Evolutionary conservation across 2,329 filamentous ascomycete genomes (phyloP), one percentile per base, ranked within the genome.

Genomic region (Fusarium chuoi): DNA sequence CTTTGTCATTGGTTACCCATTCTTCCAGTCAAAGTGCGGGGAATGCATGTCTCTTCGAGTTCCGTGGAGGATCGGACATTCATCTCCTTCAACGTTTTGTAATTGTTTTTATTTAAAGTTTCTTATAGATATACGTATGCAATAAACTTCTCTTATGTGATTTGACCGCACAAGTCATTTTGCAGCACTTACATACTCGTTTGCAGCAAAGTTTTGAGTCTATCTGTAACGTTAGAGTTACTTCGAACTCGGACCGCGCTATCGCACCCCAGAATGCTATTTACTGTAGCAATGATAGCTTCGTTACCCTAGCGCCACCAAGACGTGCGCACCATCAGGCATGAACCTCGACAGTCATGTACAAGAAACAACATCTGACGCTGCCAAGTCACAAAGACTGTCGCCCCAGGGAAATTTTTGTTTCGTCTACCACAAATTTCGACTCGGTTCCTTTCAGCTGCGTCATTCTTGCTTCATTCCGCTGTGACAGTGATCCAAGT

Each of bases 401-500:
- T 52, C n/a, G 49, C 35, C 39, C 12, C 36, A 30, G 30, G 39
- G 39, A 17, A 22, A 38, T 57, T 52, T n/a, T 42, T 59, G 41
- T 58, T 54, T 65, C n/a, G 49, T 49, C 52, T 70, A 55, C 48
- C 42, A 45, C 45, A 26, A 46, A 49, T 63, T 54, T 57, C 18
- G 24, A 51, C n/a, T 38, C 54, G 48, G 30, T 56, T 41, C 39
- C 33, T 26, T 42, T 22, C 35, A 70, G 39, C 54, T 68, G 63
- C 68, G 65, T 77, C 75, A 76, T 70, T 54, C 61, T 70, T 71
- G 58, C 67, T 75, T 77, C 72, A 73, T 68, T 67, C 51, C 48
- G 39, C 42, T 30, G 62, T 39, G 62, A 38, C 46, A 35, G 48
- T 54, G 56, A 48, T 51, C 26, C 44, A 55, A 56, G 35, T 60